Percentiles rank a stretch among this genome's conserved stretches.
phyloP scores from a whole-genome alignment of 495 filamentous ascomycete species.

The Aspergillus ellipticus region DNA sequence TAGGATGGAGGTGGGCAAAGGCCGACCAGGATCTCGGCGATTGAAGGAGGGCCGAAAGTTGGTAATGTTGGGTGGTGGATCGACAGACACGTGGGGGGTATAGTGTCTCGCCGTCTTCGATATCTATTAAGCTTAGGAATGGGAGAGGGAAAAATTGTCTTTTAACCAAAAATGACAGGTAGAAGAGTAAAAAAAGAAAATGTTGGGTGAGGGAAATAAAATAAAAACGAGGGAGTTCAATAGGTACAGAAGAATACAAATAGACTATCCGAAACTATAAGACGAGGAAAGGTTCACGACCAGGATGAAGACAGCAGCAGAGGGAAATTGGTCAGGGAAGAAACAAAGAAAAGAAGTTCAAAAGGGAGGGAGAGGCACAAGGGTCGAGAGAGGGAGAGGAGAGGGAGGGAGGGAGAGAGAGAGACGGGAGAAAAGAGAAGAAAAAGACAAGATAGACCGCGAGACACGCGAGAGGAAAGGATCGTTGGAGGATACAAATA shows the following conservation, averaged over 20 bases:
- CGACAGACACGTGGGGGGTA: constrained; percentile 16
- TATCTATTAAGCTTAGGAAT: constrained; percentile 7
- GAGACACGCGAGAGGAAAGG: constrained; percentile 13
- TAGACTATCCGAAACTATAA: constrained; percentile 20
- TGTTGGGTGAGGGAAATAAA: not conserved
- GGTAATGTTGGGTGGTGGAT: constrained; percentile 11
- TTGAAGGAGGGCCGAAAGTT: constrained; percentile 7
- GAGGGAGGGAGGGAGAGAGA: constrained; percentile 9
- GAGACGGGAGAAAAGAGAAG: not conserved
- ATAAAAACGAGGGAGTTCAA: constrained; percentile 11
- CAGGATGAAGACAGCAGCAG: constrained; percentile 9
- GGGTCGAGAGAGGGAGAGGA: constrained; percentile 8
- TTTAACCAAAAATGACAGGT: constrained; percentile 3
- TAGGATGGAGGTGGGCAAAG: constrained; percentile 8
- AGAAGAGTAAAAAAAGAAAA: constrained; percentile 2
- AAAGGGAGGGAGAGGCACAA: constrained; percentile 13
- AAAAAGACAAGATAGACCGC: constrained; percentile 3
- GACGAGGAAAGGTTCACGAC: constrained; percentile 9
- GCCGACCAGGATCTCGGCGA: constrained; percentile 5
- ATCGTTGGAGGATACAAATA: constrained; percentile 21
- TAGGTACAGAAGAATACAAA: constrained; percentile 17
- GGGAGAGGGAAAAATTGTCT: not conserved
- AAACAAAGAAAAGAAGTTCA: constrained; percentile 13
- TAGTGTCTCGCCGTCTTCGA: not conserved
- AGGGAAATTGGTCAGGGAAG: constrained; percentile 8